Evolutionary conservation across 2,329 filamentous ascomycete species (phyloP), one percentile per base, ranked within the genome.

Genomic region (Fusarium caatingaense): DNA sequence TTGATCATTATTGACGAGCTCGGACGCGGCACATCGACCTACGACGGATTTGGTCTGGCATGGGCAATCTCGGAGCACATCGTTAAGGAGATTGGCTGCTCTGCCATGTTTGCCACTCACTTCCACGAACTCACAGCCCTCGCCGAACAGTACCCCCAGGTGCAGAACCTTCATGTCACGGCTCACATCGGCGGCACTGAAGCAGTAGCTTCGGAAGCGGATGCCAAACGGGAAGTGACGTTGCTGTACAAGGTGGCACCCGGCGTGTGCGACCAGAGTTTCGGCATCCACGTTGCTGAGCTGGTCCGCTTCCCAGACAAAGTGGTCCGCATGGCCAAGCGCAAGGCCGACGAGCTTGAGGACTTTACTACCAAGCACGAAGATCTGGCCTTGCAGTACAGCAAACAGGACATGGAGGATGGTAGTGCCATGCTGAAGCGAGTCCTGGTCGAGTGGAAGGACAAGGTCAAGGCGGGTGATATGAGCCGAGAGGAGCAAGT

Each of bases 11-110:
- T 99, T 73, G 97, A 99, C 79, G 96, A 99, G 80, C 89, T 99
- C 4, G 96, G 96, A 51, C 93, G 96, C 65, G 96, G 96, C 60
- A 99, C 96, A 1, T 98, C 94, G 67, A 99, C 97, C 0, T 99
- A 99, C 79, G 97, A 99, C 78, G 96, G 96, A 11, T 99, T 99
- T 75, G 96, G 97, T 40, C 88, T 99, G n/a, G 96, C 97, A 0
- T 99, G 96, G 96, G 96, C 96, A 53, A 99, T 99, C 67, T 97
- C 93, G 0, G 96, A 99, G 81, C 94, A 99, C 81, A 98, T 99
- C 69, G 88, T 99, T 77, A 93, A 92, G 64, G 94, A 98, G 78
- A 98, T 99, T 64, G 92, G 93, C 57, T 97, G 94, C 73, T 98
- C 93, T 76, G 92, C 93, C 60, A 90, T 98, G 80, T 99, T 99